Percentiles rank a stretch among this genome's conserved stretches.
Conservation (phyloP, 768 basidiomycete species). For the Gymnopilus junonius region DNA sequence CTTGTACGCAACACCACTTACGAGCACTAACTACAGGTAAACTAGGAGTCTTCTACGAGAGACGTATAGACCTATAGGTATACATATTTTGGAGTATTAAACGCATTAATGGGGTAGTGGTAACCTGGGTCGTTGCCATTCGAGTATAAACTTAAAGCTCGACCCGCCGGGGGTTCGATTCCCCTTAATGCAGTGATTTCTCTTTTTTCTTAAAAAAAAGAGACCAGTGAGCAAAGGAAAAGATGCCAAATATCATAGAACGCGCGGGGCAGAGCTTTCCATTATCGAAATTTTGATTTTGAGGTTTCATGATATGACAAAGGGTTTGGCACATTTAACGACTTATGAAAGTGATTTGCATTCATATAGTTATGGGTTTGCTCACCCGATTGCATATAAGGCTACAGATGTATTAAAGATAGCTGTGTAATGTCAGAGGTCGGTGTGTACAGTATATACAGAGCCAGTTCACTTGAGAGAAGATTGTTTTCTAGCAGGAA, state of each 20-base stretch:
- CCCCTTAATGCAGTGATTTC: constrained; percentile 68
- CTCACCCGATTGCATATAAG: background rate
- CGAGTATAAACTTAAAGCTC: constrained; percentile 35
- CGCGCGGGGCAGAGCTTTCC: too few relatives aligned
- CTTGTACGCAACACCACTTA: too few relatives aligned
- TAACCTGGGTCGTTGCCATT: constrained; percentile 4
- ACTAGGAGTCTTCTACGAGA: too few relatives aligned
- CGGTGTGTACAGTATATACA: constrained; percentile 6
- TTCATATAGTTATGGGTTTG: background rate
- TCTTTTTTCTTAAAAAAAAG: too few relatives aligned
- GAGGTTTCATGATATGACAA: too few relatives aligned
- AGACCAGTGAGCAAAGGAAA: too few relatives aligned
- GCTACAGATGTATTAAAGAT: background rate
- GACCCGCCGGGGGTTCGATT: constrained; percentile 91
- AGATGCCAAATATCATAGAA: too few relatives aligned
- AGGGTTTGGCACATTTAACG: too few relatives aligned
- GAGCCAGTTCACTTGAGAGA: background rate
- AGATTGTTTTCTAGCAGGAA: background rate
- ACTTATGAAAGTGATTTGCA: background rate
- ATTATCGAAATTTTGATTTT: too few relatives aligned
- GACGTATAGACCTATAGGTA: too few relatives aligned
- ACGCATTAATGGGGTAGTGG: constrained; percentile 2
- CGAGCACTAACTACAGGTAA: too few relatives aligned
- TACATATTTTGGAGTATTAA: too few relatives aligned
- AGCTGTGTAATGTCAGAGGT: background rate